Percentiles rank a stretch among this genome's conserved stretches.
phyloP scores from a whole-genome alignment of 2,329 filamentous ascomycete species.

The Colletotrichum sp. region DNA sequence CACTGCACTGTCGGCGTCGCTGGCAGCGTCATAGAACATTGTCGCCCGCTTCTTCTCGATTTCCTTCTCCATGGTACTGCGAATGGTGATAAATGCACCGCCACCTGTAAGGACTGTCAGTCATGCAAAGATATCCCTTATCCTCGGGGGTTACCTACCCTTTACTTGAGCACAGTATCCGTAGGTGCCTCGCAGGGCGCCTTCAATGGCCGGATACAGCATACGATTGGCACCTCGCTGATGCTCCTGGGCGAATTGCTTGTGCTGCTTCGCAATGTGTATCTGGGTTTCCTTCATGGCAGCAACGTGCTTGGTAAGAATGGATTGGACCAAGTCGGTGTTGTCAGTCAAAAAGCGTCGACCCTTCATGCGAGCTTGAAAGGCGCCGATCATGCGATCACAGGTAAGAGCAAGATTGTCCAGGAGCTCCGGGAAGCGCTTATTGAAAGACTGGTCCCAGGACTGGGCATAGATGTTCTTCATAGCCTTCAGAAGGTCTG shows the following conservation, averaged over 20 bases:
- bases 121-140: background rate
- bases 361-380: background rate
- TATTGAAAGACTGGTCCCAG: constrained; percentile 32
- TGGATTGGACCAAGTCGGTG: background rate
- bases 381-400: background rate
- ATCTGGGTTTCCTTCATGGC: background rate
- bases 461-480: constrained; percentile 10
- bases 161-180: background rate
- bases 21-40: constrained; percentile 23
- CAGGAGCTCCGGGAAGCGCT: constrained; percentile 18
- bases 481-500: constrained; percentile 29
- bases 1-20: constrained; percentile 15
- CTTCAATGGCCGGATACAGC: background rate
- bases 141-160: background rate
- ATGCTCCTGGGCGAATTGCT: background rate
- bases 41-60: constrained; percentile 9
- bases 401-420: background rate
- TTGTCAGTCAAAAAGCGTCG: constrained; percentile 1
- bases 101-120: constrained; percentile 1
- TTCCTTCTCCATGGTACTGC: constrained; percentile 23
- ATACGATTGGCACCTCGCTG: constrained; percentile 26
- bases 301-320: background rate
- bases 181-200: background rate
- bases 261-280: background rate
- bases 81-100: constrained; percentile 27